Percentiles rank a stretch among this genome's conserved stretches.
phyloP scores from a whole-genome alignment of 2,329 filamentous ascomycete species.

The Penicillium brasilianum region DNA sequence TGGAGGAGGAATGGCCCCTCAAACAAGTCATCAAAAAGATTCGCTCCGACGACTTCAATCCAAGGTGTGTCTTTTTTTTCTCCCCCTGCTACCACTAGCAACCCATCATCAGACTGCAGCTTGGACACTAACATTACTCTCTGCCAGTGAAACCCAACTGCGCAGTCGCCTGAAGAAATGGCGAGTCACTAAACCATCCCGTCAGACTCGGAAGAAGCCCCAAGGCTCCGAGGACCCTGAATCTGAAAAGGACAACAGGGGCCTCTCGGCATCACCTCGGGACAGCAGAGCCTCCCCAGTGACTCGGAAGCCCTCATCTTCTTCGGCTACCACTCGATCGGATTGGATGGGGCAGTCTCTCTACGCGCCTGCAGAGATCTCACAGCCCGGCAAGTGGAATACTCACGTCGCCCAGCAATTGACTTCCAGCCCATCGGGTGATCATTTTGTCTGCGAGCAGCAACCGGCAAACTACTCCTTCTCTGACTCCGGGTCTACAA shows the following conservation, averaged over 20 bases:
- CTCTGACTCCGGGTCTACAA: slow-evolving; percentile 25
- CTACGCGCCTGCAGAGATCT: slow-evolving; percentile 20
- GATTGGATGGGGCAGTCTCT: slow-evolving; percentile 23
- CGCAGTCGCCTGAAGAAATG: slow-evolving; percentile 53
- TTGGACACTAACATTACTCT: neutral
- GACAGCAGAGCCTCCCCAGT: slow-evolving; percentile 16
- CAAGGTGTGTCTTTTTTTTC: slow-evolving; percentile 41
- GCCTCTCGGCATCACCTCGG: slow-evolving; percentile 16
- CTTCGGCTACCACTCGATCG: slow-evolving; percentile 9
- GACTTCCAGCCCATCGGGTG: slow-evolving; percentile 31
- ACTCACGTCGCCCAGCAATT: slow-evolving; percentile 28
- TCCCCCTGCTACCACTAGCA: neutral
- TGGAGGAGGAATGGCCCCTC: slow-evolving; percentile 52
- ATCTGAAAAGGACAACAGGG: slow-evolving; percentile 23
- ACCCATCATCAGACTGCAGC: neutral
- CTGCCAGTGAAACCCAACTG: slow-evolving; percentile 50
- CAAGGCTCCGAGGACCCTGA: slow-evolving; percentile 32
- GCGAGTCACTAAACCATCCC: slow-evolving; percentile 52
- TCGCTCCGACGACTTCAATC: slow-evolving; percentile 49
- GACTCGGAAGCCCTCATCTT: slow-evolving; percentile 9
- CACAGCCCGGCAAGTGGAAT: slow-evolving; percentile 28
- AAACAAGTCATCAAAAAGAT: slow-evolving; percentile 54
- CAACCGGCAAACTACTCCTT: slow-evolving; percentile 29
- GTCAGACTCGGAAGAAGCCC: slow-evolving; percentile 49
- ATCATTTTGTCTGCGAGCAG: slow-evolving; percentile 28